Evolutionary conservation across 768 basidiomycete genomes (phyloP).

Genomic region (Plicaturopsis crispa): DNA sequence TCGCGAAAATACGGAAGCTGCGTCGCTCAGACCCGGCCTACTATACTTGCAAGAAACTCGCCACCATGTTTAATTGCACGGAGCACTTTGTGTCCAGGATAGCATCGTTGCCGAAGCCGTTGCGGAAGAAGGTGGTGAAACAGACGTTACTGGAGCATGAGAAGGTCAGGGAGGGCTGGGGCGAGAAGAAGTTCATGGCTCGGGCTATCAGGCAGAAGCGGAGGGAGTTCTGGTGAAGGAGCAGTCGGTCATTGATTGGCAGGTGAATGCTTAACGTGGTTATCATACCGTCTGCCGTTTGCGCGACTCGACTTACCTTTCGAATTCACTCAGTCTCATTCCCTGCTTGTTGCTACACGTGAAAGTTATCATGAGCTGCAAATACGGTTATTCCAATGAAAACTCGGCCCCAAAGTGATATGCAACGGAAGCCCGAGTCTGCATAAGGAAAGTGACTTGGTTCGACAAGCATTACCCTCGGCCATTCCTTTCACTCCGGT

Average conservation of each 20-base stretch:
- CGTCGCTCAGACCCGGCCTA: constrained; percentile 46
- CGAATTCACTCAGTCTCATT: constrained; percentile 20
- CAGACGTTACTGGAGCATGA: constrained; percentile 40
- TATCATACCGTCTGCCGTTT: not conserved
- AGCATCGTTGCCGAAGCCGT: constrained; percentile 50
- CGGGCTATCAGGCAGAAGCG: constrained; percentile 62
- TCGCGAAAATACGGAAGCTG: constrained; percentile 52
- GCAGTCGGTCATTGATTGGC: not conserved
- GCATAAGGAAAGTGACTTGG: too few relatives aligned
- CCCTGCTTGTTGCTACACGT: constrained; percentile 9
- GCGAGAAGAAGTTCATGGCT: constrained; percentile 55
- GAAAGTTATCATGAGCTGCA: not conserved
- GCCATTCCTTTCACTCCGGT: too few relatives aligned
- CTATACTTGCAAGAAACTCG: constrained; percentile 62
- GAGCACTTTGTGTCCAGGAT: constrained; percentile 56
- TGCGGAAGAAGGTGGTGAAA: constrained; percentile 34
- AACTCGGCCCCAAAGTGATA: not conserved
- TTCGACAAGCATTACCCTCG: too few relatives aligned
- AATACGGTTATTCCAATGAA: not conserved
- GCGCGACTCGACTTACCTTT: constrained; percentile 9
- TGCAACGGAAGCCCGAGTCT: too few relatives aligned
- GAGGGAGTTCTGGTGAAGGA: constrained; percentile 61
- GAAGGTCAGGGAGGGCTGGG: constrained; percentile 51
- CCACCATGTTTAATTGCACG: constrained; percentile 70
- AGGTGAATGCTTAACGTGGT: not conserved